Evolutionary conservation across 225 moss, liverwort and hornwort genomes (phyloP).

Genomic region (Pseudisothecium myosuroides): DNA sequence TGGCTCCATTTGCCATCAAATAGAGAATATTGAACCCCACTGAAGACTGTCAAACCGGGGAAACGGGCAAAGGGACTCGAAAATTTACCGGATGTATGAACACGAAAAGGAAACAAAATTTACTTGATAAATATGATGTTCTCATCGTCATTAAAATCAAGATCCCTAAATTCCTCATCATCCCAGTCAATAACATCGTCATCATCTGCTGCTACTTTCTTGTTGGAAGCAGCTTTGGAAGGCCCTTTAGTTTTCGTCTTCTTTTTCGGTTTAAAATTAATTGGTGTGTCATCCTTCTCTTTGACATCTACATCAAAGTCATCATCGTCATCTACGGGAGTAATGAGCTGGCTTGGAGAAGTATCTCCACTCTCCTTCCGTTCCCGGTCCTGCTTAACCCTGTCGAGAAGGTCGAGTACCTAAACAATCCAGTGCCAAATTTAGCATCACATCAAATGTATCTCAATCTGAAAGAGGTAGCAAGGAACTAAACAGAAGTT

Average conservation of each 20-base stretch:
- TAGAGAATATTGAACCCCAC: background rate
- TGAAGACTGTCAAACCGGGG: background rate
- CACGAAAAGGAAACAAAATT: background rate
- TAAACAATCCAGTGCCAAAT: constrained; percentile 10
- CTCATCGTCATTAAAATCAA: constrained; percentile 73
- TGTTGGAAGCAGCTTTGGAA: constrained; percentile 11
- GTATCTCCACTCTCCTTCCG: constrained; percentile 38
- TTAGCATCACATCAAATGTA: background rate
- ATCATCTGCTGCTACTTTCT: constrained; percentile 3
- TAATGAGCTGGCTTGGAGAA: background rate
- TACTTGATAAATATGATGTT: constrained; percentile 83
- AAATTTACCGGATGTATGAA: background rate
- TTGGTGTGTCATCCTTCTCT: constrained; percentile 16
- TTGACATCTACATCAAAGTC: constrained; percentile 31
- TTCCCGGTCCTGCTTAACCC: constrained; percentile 72
- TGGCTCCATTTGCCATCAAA: background rate
- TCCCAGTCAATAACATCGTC: constrained; percentile 19
- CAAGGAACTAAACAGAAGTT: background rate
- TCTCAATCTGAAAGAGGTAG: background rate
- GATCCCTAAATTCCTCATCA: constrained; percentile 52
- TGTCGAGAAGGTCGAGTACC: constrained; percentile 83
- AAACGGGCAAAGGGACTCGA: background rate
- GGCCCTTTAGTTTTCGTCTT: constrained; percentile 17
- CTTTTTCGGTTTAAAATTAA: constrained; percentile 15
- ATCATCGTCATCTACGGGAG: constrained; percentile 22